Base-by-base conservation (phyloP, 1,284 basidiomycete genomes). In the Ustilago lituana region DNA sequence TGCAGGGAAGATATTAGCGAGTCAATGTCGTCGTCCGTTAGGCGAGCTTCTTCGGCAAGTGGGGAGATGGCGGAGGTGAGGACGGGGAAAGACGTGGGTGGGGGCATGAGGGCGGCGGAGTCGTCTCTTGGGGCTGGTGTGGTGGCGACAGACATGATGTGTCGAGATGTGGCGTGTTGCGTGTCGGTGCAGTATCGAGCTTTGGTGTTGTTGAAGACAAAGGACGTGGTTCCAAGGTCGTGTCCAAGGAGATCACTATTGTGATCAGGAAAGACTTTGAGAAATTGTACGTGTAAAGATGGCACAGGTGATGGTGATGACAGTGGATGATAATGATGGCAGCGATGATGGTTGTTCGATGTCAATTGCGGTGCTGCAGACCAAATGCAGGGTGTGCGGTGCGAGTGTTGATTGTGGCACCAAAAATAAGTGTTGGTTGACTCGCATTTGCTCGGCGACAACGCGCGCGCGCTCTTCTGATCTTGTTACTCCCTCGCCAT, bases 11-110 rank as follows among this genome's bases (percentile, higher is more conserved):
- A 31, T 47, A 71, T 65, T 37, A 71, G 51, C 3, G 54, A 49
- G 31, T 65, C 58, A n/a, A 71, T 65, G 41, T 71, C 67, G 14
- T 56, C 67, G 47, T 71, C 67, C 10, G 60, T 68, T 11, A 67
- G 41, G 0, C 58, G 46, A 9, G 55, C 49, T n/a, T 65, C 67
- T 23, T 56, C 67, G 23, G 50, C 48, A 15, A 38, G 29, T 15
- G 46, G 17, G 4, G 36, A 22, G 3, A n/a, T n/a, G n/a, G 29
- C 23, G n/a, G 23, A 15, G 3, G 23, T 14, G 19, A 36, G 15
- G 23, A 47, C 29, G 12, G 20, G 14, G n/a, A 45, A 35, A 5
- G 54, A 20, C n/a, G 35, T 8, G 14, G 49, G n/a, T 6, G 50
- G 56, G 10, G 56, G 52, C 56, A 52, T 56, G 24, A 59, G 55